Base-by-base conservation (phyloP, 1,284 basidiomycete genomes). In the Phylloporus sp. region DNA sequence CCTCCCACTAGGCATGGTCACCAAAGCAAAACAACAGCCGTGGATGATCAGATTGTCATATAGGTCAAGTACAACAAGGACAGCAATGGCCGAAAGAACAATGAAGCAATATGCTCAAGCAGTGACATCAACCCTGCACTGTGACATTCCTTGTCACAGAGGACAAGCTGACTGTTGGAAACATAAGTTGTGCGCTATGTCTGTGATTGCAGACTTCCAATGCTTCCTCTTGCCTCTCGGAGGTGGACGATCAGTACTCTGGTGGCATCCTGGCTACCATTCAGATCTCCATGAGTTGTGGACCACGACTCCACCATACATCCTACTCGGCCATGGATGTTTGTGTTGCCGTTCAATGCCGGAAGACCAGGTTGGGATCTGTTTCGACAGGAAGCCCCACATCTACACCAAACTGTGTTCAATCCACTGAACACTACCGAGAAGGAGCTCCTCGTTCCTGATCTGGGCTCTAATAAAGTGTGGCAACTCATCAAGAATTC, bases 381-480 rank as follows among this genome's bases (percentile, higher is more conserved):
- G 32, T 80, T 81, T n/a, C 82, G 91, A 39, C 91, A 93, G 69
- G 80, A 84, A 61, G 74, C 74, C 5, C 81, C 91, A 4, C 91
- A 93, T 71, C 87, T 89, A 0, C 91, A 93, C 74, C 88, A 93
- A 69, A 82, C 86, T 37, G 70, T 83, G 60, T 69, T 84, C 52
- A 78, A 81, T 53, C 67, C 78, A 4, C 52, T 69, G 17, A 68
- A 53, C 73, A 73, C 60, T 70, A 76, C 57, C 69, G 74, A 80
- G 28, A 64, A 68, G n/a, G 89, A 92, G 67, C 75, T 93, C 15
- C 78, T 93, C 26, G 81, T 93, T 3, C 87, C 91, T 2, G 90
- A 93, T 72, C 78, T 93, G 5, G 91, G 91, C 15, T 79, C 84
- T 3, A 91, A 93, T 71, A 81, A 80, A 60, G 81, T 90, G n/a